These are phyloP conservation scores for Scortechinia acanthostroma DNA, from an alignment of 2,329 filamentous ascomycete genomes.

Conservation along the genomic window DNA sequence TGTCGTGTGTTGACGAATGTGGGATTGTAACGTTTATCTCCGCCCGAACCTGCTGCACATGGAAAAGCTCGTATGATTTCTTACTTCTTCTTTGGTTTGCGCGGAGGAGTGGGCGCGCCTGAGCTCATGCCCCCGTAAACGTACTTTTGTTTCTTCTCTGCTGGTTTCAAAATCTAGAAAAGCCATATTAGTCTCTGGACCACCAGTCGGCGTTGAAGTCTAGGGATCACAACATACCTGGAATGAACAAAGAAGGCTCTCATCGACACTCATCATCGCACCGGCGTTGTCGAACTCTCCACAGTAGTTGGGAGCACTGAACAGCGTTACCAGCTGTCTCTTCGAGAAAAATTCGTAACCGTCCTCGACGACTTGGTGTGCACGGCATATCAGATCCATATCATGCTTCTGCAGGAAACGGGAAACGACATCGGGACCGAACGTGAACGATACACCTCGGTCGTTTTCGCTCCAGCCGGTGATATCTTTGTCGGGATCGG, in stretches of 20 bases:
- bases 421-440: slow-evolving; percentile 70
- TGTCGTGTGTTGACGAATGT: too few species aligned
- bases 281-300: slow-evolving; percentile 76
- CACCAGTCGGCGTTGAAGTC: not conserved
- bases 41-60: slow-evolving; percentile 67
- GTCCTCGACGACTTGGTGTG: slow-evolving; percentile 73
- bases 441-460: slow-evolving; percentile 72
- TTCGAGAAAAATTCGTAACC: slow-evolving; percentile 78
- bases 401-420: slow-evolving; percentile 74
- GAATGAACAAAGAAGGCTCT: slow-evolving; percentile 72
- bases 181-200: not conserved
- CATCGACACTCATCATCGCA: slow-evolving; percentile 76
- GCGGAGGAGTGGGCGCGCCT: slow-evolving; percentile 54
- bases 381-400: slow-evolving; percentile 74
- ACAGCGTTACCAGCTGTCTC: slow-evolving; percentile 68
- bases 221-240: slow-evolving; percentile 39
- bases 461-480: slow-evolving; percentile 76
- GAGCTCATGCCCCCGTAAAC: slow-evolving; percentile 58
- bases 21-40: slow-evolving; percentile 51
- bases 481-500: slow-evolving; percentile 73
- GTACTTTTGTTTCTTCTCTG: slow-evolving; percentile 83
- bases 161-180: slow-evolving; percentile 66
- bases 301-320: slow-evolving; percentile 73
- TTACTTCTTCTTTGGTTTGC: slow-evolving; percentile 57
- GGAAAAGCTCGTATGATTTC: slow-evolving; percentile 49